phyloP scores from a whole-genome alignment of 345 rosid genomes.

The Arabis alpina region DNA sequence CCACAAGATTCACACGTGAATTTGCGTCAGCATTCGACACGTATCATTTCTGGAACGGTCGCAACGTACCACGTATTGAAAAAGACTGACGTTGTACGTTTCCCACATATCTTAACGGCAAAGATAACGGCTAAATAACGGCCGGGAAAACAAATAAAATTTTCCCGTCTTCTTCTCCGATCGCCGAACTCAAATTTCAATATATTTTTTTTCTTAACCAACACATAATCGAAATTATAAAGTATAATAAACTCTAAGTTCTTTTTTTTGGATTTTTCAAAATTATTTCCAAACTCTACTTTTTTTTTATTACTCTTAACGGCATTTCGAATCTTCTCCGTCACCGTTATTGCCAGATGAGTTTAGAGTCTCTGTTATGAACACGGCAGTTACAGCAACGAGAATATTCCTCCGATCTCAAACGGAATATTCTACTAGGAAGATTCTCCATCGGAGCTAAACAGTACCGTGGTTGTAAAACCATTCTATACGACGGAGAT shows the following conservation, averaged over 20 bases:
- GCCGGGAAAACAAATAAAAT: not conserved
- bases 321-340: not conserved
- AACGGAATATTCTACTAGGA: slow-evolving; percentile 27
- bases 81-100: slow-evolving; percentile 36
- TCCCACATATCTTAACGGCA: slow-evolving; percentile 36
- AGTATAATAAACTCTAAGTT: not conserved
- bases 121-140: slow-evolving; percentile 24
- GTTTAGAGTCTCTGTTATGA: slow-evolving; percentile 34
- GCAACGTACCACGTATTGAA: slow-evolving; percentile 41
- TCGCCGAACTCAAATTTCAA: not conserved
- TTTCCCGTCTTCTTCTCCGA: slow-evolving; percentile 4
- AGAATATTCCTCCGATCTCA: slow-evolving; percentile 37
- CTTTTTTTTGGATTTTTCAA: not conserved
- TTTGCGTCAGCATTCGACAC: slow-evolving; percentile 18
- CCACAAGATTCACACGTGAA: slow-evolving; percentile 10
- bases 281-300: not conserved
- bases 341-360: slow-evolving; percentile 34
- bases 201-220: not conserved
- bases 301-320: no score
- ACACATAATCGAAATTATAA: slow-evolving; percentile 20
- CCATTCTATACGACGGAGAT: slow-evolving; percentile 12
- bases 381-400: slow-evolving; percentile 37
- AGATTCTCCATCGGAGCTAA: slow-evolving; percentile 32
- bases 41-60: slow-evolving; percentile 39
- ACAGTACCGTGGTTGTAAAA: slow-evolving; percentile 11